Evolutionary conservation across 2,329 filamentous ascomycete genomes (phyloP).

Genomic region (Pyrenophora teres): DNA sequence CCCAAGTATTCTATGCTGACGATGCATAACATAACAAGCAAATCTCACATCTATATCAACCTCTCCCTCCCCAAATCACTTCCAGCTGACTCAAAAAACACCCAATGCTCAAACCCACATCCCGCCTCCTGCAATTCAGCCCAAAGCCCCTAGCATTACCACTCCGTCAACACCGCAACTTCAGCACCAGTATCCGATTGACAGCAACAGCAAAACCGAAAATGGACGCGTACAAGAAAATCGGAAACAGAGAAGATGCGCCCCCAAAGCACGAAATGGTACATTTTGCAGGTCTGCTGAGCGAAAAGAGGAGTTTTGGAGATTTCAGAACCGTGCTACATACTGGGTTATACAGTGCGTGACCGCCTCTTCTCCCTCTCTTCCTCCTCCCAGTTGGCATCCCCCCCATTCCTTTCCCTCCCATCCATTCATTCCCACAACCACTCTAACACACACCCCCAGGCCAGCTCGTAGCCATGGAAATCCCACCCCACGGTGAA

Average conservation of each 20-base stretch:
- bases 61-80: not conserved
- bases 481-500: constrained; percentile 65
- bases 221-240: constrained; percentile 32
- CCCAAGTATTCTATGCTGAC: not conserved
- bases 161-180: not conserved
- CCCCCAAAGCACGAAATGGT: constrained; percentile 57
- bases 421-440: not conserved
- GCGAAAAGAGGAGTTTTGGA: constrained; percentile 58
- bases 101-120: constrained; percentile 31
- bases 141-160: not conserved
- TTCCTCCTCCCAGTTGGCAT: not conserved
- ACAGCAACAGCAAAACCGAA: constrained; percentile 7
- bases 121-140: constrained; percentile 13
- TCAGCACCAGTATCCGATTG: not conserved
- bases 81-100: constrained; percentile 1
- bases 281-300: constrained; percentile 63
- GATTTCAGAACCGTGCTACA: constrained; percentile 66
- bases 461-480: constrained; percentile 67
- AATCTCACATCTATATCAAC: not conserved
- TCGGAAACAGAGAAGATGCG: constrained; percentile 32
- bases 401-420: not conserved
- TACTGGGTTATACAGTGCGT: constrained; percentile 60
- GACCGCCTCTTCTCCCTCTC: not conserved
- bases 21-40: not conserved
- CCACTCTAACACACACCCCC: not conserved